Evolutionary conservation across 257 asterid species (phyloP), one percentile per base, ranked within the genome.

Genomic region (Henckelia pumila): DNA sequence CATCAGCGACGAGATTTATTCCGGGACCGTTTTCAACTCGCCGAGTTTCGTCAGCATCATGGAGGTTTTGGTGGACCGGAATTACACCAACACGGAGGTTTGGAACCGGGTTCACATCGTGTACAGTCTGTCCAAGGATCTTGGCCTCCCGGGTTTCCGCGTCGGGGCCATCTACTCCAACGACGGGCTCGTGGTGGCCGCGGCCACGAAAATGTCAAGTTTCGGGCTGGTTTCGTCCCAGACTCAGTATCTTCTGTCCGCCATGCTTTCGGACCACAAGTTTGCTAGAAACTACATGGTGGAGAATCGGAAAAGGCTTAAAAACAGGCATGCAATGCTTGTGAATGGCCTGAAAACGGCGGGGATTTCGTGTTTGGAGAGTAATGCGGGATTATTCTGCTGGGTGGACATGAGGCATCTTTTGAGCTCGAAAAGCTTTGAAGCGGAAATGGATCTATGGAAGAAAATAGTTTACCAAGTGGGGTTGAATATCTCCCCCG

Each of bases 61-160:
- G 92, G 91, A 91, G 59, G 81, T 86, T 67, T 78, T 91, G 3
- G 7, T 25, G 10, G 74, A 80, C 66, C 82, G 75, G 60, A 74
- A 81, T n/a, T 28, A 64, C 57, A 8, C 23, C 6, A 64, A 77
- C 33, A 71, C 78, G 1, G 70, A 67, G 3, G 78, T 86, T 16
- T 68, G 77, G 80, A 75, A 88, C 66, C 86, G 92, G 71, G 95
- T 91, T 57, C 97, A 91, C 74, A 57, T 91, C 0, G 96, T 91
- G 4, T 91, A 80, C 70, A 86, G 95, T 71, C 87, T 91, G n/a
- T 91, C 97, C 16, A 91, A 91, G 66, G 97, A 91, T 59, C 82
- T 91, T 22, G 96, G 97, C 22, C 89, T 91, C 2, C 96, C 97
- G 19, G 97, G 97, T 0, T 91, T 91, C 77, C 84, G 97, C 64